phyloP scores from a whole-genome alignment of 371 early-diverging fungal species.

The Zancudomyces culisetae region DNA sequence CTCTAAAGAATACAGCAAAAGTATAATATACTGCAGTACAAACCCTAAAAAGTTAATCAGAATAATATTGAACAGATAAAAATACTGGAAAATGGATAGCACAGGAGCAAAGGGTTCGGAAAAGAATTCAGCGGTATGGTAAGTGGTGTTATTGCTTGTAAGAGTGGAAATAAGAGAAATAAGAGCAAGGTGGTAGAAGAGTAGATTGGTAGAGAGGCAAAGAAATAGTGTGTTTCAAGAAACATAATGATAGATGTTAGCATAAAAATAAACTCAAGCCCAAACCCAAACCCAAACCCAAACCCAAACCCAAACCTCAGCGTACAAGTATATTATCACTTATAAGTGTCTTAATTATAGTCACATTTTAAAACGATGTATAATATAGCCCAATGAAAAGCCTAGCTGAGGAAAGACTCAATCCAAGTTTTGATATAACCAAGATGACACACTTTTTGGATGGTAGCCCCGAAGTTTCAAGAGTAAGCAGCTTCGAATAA shows the following conservation, averaged over 20 bases:
- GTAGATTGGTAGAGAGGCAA: too few species aligned
- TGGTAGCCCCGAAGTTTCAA: conserved; percentile 44
- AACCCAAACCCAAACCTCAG: background rate
- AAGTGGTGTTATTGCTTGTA: too few species aligned
- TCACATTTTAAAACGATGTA: background rate
- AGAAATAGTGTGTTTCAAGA: too few species aligned
- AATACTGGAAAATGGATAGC: too few species aligned
- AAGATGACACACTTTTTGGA: conserved; percentile 67
- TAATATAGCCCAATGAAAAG: conserved; percentile 19
- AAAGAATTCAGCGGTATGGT: too few species aligned
- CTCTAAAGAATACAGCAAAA: too few species aligned
- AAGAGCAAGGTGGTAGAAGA: too few species aligned
- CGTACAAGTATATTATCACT: background rate
- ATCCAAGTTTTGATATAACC: conserved; percentile 52
- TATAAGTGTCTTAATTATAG: background rate
- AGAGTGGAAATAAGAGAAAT: too few species aligned
- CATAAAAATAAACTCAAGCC: background rate
- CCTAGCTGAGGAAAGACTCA: conserved; percentile 46
- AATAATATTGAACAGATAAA: too few species aligned
- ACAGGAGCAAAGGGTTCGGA: too few species aligned
- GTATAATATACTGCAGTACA: too few species aligned
- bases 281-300: background rate
- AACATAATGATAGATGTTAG: background rate
- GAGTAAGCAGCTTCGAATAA: background rate
- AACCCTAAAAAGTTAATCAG: too few species aligned